These are phyloP conservation scores for Kodamaea jinghongensis DNA, from an alignment of 805 yeast species.

Conservation along the genomic window DNA sequence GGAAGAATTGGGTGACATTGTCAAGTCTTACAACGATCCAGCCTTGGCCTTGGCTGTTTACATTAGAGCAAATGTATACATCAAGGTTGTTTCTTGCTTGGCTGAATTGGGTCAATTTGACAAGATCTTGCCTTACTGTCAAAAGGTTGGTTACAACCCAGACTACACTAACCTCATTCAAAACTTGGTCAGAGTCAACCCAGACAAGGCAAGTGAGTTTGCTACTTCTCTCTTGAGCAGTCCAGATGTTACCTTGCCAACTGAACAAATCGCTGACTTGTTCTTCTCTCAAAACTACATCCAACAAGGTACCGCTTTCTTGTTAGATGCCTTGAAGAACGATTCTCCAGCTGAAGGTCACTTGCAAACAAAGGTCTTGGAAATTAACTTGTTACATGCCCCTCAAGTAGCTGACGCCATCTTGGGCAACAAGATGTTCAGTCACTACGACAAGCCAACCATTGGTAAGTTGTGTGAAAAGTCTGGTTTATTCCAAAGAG, in stretches of 20 bases:
- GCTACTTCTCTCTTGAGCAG: slow-evolving; percentile 76
- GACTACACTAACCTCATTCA: slow-evolving; percentile 88
- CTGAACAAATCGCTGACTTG: slow-evolving; percentile 87
- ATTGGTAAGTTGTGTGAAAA: slow-evolving; percentile 91
- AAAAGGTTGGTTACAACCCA: slow-evolving; percentile 84
- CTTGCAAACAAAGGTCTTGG: slow-evolving; percentile 90
- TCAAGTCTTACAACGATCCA: slow-evolving; percentile 76
- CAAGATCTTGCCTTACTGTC: slow-evolving; percentile 90
- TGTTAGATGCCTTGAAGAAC: slow-evolving; percentile 90
- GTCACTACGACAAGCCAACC: slow-evolving; percentile 91
- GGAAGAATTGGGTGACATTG: slow-evolving; percentile 97
- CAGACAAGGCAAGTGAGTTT: slow-evolving; percentile 98
- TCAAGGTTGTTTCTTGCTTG: slow-evolving; percentile 85
- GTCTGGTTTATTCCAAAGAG: slow-evolving; percentile 94
- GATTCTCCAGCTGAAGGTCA: slow-evolving; percentile 95
- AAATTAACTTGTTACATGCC: slow-evolving; percentile 89
- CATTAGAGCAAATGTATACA: slow-evolving; percentile 74
- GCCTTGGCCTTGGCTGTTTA: slow-evolving; percentile 89
- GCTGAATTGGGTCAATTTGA: slow-evolving; percentile 97
- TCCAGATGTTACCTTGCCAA: slow-evolving; percentile 62
- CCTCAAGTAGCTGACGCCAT: slow-evolving; percentile 99
- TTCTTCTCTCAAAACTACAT: slow-evolving; percentile 91
- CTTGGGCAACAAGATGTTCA: slow-evolving; percentile 91
- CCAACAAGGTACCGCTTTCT: slow-evolving; percentile 97
- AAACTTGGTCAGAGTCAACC: slow-evolving; percentile 84